phyloP scores from a whole-genome alignment of 192 early-diverging fungal genomes.

The Entomortierella beljakovae region DNA sequence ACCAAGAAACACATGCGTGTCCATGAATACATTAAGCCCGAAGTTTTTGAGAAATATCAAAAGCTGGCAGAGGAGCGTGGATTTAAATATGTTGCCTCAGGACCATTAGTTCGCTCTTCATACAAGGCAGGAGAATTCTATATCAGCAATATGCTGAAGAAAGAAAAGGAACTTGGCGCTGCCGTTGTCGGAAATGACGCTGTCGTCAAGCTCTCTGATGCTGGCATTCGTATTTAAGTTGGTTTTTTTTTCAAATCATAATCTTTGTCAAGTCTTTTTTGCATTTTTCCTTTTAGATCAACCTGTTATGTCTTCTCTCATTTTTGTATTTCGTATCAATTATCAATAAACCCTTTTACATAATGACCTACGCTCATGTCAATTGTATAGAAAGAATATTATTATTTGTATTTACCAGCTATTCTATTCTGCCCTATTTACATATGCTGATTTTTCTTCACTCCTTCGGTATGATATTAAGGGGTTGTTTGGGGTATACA shows the following conservation, averaged over 20 bases:
- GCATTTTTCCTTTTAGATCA: neutral
- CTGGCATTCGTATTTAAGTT: conserved; percentile 34
- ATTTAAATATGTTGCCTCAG: conserved; percentile 95
- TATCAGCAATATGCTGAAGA: conserved; percentile 87
- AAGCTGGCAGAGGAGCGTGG: conserved; percentile 83
- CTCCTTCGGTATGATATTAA: neutral
- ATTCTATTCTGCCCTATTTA: neutral
- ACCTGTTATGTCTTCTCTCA: neutral
- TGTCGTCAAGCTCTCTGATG: conserved; percentile 47
- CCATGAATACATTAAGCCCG: conserved; percentile 91
- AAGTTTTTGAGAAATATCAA: conserved; percentile 92
- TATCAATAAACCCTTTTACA: neutral
- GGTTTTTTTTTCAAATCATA: neutral
- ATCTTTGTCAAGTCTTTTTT: neutral
- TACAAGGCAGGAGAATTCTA: conserved; percentile 99
- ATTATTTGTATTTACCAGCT: neutral
- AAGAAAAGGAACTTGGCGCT: conserved; percentile 47
- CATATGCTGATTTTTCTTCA: neutral
- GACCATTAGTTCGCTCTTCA: conserved; percentile 92
- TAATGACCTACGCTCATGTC: neutral
- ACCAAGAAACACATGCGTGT: conserved; percentile 99
- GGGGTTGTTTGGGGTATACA: neutral
- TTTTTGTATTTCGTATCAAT: conserved; percentile 10
- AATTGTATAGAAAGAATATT: neutral
- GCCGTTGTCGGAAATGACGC: conserved; percentile 46